phyloP scores from a whole-genome alignment of 352 stramenopile species.

The Plasmopara halstedii region DNA sequence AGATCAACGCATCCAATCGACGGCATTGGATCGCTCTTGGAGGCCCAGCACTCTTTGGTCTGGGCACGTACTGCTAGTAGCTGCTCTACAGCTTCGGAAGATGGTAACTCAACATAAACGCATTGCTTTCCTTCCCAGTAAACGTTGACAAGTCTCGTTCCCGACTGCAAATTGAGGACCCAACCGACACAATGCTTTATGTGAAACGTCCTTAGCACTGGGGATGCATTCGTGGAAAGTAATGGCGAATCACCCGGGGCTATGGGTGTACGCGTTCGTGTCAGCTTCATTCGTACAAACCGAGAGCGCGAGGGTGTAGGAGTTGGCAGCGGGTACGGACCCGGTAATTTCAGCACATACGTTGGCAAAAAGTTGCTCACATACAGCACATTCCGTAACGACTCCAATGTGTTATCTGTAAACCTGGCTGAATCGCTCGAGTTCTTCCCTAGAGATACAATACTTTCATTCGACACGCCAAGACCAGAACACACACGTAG shows the following conservation, averaged over 20 bases:
- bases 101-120: constrained; percentile 46
- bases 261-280: constrained; percentile 30
- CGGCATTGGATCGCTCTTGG: constrained; percentile 42
- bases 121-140: constrained; percentile 44
- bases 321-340: constrained; percentile 32
- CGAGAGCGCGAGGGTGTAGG: constrained; percentile 39
- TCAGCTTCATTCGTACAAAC: constrained; percentile 49
- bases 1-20: constrained; percentile 59
- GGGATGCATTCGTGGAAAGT: constrained; percentile 10
- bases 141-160: constrained; percentile 31
- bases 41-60: constrained; percentile 28
- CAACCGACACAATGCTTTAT: constrained; percentile 66
- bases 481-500: constrained; percentile 53
- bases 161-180: constrained; percentile 36
- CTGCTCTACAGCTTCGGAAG: constrained; percentile 23
- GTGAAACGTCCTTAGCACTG: constrained; percentile 56
- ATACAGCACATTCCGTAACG: constrained; percentile 39
- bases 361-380: constrained; percentile 59
- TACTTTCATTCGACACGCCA: constrained; percentile 43
- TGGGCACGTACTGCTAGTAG: constrained; percentile 30
- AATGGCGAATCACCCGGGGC: constrained; percentile 7
- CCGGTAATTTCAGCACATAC: constrained; percentile 33
- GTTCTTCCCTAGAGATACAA: constrained; percentile 24
- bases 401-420: constrained; percentile 18
- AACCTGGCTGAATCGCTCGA: neutral